These are phyloP conservation scores for Leccinum fuscescens DNA, from an alignment of 1,284 basidiomycete species.

Conservation along the genomic window DNA sequence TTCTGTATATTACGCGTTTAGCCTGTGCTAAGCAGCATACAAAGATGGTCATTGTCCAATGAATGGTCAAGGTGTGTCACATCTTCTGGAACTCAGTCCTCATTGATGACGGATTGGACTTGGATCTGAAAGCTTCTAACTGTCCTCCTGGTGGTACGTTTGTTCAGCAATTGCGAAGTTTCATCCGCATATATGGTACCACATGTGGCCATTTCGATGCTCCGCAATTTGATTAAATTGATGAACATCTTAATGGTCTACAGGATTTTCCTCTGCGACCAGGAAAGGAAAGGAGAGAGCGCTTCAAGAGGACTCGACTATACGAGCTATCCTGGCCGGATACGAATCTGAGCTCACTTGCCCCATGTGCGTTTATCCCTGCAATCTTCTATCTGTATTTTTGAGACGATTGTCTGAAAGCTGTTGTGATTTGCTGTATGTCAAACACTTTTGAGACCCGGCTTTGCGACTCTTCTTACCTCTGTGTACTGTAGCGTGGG, in stretches of 20 bases:
- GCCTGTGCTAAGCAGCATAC: constrained; percentile 2
- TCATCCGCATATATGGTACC: background rate
- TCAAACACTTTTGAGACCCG: constrained; percentile 3
- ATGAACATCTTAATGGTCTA: background rate
- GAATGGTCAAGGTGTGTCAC: constrained; percentile 8
- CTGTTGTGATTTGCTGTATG: constrained; percentile 57
- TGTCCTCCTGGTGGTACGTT: constrained; percentile 19
- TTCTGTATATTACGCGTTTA: background rate
- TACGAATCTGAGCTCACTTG: constrained; percentile 55
- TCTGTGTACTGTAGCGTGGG: constrained; percentile 38
- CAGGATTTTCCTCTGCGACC: constrained; percentile 1
- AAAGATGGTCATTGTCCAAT: constrained; percentile 10
- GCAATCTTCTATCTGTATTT: background rate
- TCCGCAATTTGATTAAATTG: constrained; percentile 3
- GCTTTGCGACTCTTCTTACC: constrained; percentile 1
- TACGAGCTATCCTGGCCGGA: constrained; percentile 31
- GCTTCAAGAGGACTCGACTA: constrained; percentile 4
- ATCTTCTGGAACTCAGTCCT: background rate
- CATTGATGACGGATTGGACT: background rate
- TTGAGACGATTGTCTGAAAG: constrained; percentile 31
- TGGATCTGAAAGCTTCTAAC: background rate
- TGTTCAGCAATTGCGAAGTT: background rate
- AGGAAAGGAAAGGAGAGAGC: constrained; percentile 30
- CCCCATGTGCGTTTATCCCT: constrained; percentile 46
- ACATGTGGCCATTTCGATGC: background rate